Percentiles rank a stretch among this genome's conserved stretches.
Conservation (phyloP, 225 moss, liverwort and hornwort species). For the Marchantia paleacea region DNA sequence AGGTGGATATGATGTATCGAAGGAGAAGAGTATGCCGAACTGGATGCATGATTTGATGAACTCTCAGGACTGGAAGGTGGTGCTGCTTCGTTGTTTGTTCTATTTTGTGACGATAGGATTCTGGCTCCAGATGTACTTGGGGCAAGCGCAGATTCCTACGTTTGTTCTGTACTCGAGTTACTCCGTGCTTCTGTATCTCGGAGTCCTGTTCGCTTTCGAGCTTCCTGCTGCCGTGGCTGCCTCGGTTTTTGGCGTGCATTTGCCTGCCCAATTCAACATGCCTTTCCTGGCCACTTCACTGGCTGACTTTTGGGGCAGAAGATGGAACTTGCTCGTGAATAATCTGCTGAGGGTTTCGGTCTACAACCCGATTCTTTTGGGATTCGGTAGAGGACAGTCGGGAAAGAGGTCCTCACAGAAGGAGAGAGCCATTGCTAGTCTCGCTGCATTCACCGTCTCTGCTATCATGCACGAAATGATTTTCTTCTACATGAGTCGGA, state of each 20-base stretch:
- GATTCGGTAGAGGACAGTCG: not conserved
- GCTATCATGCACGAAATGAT: constrained; percentile 82
- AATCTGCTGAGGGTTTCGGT: constrained; percentile 70
- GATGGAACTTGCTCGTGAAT: constrained; percentile 83
- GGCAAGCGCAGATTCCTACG: constrained; percentile 15
- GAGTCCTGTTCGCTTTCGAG: constrained; percentile 57
- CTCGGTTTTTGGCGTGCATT: constrained; percentile 50
- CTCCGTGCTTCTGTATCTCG: constrained; percentile 44
- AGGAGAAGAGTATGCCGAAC: not conserved
- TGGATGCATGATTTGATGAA: constrained; percentile 1
- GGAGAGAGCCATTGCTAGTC: constrained; percentile 41
- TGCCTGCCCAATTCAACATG: constrained; percentile 59
- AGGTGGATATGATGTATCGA: not conserved
- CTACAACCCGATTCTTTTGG: constrained; percentile 50
- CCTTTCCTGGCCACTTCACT: constrained; percentile 72
- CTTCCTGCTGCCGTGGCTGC: constrained; percentile 55
- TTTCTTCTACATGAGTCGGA: constrained; percentile 54
- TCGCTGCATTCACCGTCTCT: constrained; percentile 57
- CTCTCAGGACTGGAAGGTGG: constrained; percentile 20
- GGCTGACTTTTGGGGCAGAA: constrained; percentile 77
- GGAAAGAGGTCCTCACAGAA: constrained; percentile 35
- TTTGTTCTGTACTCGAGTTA: constrained; percentile 31
- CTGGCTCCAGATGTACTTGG: constrained; percentile 8
- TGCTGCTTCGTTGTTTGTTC: constrained; percentile 24
- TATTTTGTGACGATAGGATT: constrained; percentile 15